These are phyloP conservation scores for Leucaena leucocephala DNA, from an alignment of 306 rosid species.

Conservation along the genomic window DNA sequence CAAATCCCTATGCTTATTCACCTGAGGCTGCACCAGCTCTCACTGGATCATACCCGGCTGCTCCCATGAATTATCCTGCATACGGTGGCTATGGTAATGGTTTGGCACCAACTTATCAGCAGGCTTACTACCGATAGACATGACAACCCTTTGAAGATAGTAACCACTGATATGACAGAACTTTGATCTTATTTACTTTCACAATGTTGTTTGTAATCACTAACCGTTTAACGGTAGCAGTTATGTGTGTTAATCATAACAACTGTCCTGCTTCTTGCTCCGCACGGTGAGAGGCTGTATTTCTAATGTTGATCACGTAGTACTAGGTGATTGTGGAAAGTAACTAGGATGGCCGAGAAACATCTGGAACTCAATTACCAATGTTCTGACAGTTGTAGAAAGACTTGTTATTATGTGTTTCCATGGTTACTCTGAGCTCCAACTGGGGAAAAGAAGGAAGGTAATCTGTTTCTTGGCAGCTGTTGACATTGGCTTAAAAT, in stretches of 20 bases:
- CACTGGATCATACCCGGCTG: conserved; percentile 70
- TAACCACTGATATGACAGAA: conserved; percentile 94
- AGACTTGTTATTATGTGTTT: conserved; percentile 48
- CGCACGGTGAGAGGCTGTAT: conserved; percentile 79
- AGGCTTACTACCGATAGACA: conserved; percentile 99
- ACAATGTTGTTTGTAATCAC: conserved; percentile 93
- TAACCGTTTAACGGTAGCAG: conserved; percentile 98
- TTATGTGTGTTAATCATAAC: conserved; percentile 90
- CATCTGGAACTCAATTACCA: conserved; percentile 57
- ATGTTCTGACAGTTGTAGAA: conserved; percentile 73
- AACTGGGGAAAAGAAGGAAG: conserved; percentile 8
- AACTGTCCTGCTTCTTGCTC: conserved; percentile 74
- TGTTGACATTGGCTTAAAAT: conserved; percentile 47
- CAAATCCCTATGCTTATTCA: conserved; percentile 78
- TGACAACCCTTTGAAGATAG: conserved; percentile 78
- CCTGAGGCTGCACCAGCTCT: conserved; percentile 80
- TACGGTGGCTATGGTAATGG: conserved; percentile 88
- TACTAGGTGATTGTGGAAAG: conserved; percentile 92
- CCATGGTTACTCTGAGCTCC: conserved; percentile 44
- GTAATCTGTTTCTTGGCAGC: conserved; percentile 53
- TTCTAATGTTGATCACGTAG: conserved; percentile 93
- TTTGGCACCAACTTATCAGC: conserved; percentile 97
- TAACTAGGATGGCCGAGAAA: conserved; percentile 84
- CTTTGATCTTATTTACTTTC: conserved; percentile 71
- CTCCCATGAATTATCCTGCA: conserved; percentile 90